Evolutionary conservation across 1,284 basidiomycete genomes (phyloP), one percentile per base, ranked within the genome.

Genomic region (Heliocybe sulcata): DNA sequence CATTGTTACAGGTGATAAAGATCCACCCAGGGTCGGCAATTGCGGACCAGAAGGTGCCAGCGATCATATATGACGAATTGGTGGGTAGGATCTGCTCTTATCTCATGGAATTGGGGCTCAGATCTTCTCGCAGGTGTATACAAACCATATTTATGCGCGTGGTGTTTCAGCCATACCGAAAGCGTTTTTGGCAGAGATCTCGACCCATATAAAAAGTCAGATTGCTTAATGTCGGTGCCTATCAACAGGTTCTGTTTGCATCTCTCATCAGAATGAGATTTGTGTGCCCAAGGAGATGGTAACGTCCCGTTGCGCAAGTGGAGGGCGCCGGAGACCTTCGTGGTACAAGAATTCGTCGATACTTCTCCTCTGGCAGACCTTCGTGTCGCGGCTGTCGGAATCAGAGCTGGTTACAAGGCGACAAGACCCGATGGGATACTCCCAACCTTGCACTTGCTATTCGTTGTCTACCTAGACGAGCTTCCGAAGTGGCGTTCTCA

Each of bases 31-130:
- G 87, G 23, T 94, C 92, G 20, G 80, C 83, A 1, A 66, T 97
- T 58, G 81, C 80, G 58, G 85, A 89, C 58, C 90, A 88, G 64
- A 92, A 90, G 65, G 81, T 85, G 0, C 83, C 86, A 0, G 91
- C 87, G 3, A 92, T 98, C 56, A 79, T 97, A 49, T 98, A 91
- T 65, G 88, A 95, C 66, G 94, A 97, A 67, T 73, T 97, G 63
- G 94, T 95, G 59, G 62, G 89, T 76, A 31, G 1, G 16, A n/a
- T 45, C 33, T 47, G 47, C 1, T 26, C 35, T 33, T 16, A 31
- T 12, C 16, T 23, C 20, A 35, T 4, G 19, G 26, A 6, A 35
- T 23, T n/a, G 9, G 54, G 38, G 26, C 19, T 59, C 50, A 51
- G 57, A 42, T 33, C 11, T 23, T 12, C 49, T 52, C 22, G 14